phyloP scores from a whole-genome alignment of 73 alveolate species.

The Breviolum minutum region DNA sequence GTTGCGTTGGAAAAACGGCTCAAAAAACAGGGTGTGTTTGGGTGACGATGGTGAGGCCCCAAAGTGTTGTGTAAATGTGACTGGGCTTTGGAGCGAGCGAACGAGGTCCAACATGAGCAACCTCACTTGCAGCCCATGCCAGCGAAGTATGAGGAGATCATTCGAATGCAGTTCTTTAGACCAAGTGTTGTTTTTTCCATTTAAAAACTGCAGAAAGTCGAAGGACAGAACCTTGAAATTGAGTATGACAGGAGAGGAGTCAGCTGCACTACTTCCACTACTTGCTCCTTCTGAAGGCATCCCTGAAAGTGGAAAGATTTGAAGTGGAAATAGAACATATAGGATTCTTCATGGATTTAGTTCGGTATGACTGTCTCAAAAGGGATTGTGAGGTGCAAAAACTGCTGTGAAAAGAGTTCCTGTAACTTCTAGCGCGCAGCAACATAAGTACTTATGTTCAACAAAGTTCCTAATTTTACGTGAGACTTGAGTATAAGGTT shows the following conservation, averaged over 20 bases:
- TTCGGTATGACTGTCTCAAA: background rate
- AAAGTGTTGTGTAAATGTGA: no score
- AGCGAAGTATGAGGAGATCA: background rate
- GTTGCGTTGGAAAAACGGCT: background rate
- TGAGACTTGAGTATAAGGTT: no score
- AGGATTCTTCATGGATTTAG: background rate
- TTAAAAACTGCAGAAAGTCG: background rate
- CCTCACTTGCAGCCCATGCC: slow-evolving; percentile 76
- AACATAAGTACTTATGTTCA: background rate
- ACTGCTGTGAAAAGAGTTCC: no score
- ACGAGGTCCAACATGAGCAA: background rate
- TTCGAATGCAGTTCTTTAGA: background rate
- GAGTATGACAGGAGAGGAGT: slow-evolving; percentile 33
- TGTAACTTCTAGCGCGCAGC: background rate
- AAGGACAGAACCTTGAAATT: background rate
- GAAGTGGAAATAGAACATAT: background rate
- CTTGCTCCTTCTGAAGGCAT: slow-evolving; percentile 95
- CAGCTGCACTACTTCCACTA: slow-evolving; percentile 95
- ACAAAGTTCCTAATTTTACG: background rate
- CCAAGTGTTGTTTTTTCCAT: background rate
- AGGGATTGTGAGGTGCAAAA: background rate
- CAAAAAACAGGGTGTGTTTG: no score
- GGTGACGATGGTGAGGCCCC: no score
- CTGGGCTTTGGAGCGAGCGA: no score
- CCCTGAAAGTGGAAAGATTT: background rate